Evolutionary conservation across 352 stramenopile species (phyloP).

Genomic region (Pythium scleroteichum): DNA sequence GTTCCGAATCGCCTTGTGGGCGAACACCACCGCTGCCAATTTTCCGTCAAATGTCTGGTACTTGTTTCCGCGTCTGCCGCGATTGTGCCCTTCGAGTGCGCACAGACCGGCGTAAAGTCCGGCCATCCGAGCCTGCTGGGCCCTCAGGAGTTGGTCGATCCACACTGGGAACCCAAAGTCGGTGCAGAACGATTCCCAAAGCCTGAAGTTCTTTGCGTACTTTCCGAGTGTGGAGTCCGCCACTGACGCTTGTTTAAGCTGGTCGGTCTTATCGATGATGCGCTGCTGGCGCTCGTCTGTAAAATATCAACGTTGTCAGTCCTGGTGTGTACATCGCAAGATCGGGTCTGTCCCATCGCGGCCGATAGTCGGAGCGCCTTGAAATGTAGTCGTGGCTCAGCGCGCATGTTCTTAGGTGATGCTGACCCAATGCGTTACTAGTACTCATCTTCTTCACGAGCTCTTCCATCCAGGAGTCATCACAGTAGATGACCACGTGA

Average conservation of each 20-base stretch:
- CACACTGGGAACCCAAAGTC: slow-evolving; percentile 24
- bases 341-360: background rate
- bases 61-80: slow-evolving; percentile 26
- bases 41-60: slow-evolving; percentile 30
- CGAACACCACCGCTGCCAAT: slow-evolving; percentile 30
- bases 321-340: slow-evolving; percentile 1
- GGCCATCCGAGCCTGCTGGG: slow-evolving; percentile 25
- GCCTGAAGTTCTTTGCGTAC: slow-evolving; percentile 10
- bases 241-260: slow-evolving; percentile 7
- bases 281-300: background rate
- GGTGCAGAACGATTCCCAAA: slow-evolving; percentile 17
- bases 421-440: background rate
- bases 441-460: no score
- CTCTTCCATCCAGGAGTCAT: no score
- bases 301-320: slow-evolving; percentile 3
- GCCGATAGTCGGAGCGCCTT: background rate
- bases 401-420: slow-evolving; percentile 1
- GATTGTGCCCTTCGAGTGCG: slow-evolving; percentile 26
- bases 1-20: slow-evolving; percentile 27
- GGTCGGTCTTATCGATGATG: background rate
- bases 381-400: slow-evolving; percentile 7
- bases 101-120: slow-evolving; percentile 27
- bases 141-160: slow-evolving; percentile 27
- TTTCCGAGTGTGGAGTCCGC: slow-evolving; percentile 5
- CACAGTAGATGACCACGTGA: no score